Base-by-base conservation (phyloP, 805 yeast genomes). In the Torulaspora franciscae region DNA sequence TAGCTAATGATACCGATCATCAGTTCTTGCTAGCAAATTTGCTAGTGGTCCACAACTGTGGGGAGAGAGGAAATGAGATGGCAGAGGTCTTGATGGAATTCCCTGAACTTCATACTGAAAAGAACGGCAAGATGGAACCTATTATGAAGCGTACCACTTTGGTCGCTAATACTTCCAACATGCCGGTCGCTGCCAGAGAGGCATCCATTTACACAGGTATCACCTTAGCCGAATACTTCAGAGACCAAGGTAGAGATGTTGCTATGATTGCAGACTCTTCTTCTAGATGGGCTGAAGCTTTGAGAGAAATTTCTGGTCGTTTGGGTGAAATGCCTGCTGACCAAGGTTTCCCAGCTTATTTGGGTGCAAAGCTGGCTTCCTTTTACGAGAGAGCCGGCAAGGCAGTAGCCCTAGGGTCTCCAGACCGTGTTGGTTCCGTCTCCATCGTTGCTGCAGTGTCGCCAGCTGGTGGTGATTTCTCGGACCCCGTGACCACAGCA, bases 271-370 rank as follows among this genome's bases (percentile, higher is more conserved):
- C 99, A 49, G 99, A 93, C 70, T 93, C 99, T 5, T 91, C 98
- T 27, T 90, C 97, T 26, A 90, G 99, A 78, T 93, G 99, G 99
- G 99, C 99, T 36, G 99, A 93, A 76, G 99, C 99, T 51, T 79
- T 93, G 67, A 90, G 99, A 83, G 99, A 93, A 79, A 85, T 93
- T 68, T 90, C 98, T 42, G 99, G 99, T 80, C 95, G 99, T 80
- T 77, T 93, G 69, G 99, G 99, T 73, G 99, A 93, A 77, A 93
- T 93, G 99, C 99, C 99, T 67, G 99, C 99, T 51, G 99, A 93
- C 73, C 99, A 95, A 77, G 99, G 99, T 77, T 93, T 90, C 93
- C 99, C 99, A 50, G 99, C 99, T 42, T 93, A 93, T 69, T 77
- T 93, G 68, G 99, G 99, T 75, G 96, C 99, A 42, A 93, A 93